phyloP scores from a whole-genome alignment of 139 green algal species.

The Pseudopediastrum boryanum region DNA sequence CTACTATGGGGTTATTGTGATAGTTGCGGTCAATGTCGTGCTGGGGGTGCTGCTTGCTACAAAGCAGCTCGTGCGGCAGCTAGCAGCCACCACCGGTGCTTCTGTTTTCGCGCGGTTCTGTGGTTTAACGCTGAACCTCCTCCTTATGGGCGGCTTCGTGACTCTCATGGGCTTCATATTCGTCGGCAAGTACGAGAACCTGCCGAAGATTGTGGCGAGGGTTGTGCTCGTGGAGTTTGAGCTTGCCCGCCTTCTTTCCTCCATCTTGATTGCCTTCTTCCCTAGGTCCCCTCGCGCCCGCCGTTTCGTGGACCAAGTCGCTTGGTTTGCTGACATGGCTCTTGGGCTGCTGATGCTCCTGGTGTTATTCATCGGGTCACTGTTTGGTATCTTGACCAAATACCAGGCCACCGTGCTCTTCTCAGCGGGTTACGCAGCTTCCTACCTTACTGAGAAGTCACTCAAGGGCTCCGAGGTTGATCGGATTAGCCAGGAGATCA shows the following conservation, averaged over 20 bases:
- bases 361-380: constrained; percentile 27
- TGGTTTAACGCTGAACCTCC: constrained; percentile 4
- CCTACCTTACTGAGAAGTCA: not conserved
- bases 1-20: not conserved
- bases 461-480: constrained; percentile 1
- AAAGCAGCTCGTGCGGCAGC: not conserved
- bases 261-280: constrained; percentile 4
- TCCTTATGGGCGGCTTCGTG: not conserved
- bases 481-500: constrained; percentile 1
- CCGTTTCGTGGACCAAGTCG: constrained; percentile 1
- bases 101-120: not conserved
- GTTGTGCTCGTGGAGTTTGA: constrained; percentile 23
- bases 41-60: not conserved
- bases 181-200: not conserved
- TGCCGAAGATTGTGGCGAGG: not conserved
- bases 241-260: not conserved
- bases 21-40: not conserved
- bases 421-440: not conserved
- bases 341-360: constrained; percentile 21
- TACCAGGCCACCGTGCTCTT: constrained; percentile 32
- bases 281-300: constrained; percentile 1
- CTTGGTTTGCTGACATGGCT: constrained; percentile 24
- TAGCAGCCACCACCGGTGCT: not conserved
- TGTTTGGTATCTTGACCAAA: constrained; percentile 24
- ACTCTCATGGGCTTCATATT: constrained; percentile 14